A percentile compares a stretch with the other conserved stretches of the same genome.
Evolutionary conservation across 2,329 filamentous ascomycete genomes (phyloP).

Genomic region (Calonectria ilicicola): DNA sequence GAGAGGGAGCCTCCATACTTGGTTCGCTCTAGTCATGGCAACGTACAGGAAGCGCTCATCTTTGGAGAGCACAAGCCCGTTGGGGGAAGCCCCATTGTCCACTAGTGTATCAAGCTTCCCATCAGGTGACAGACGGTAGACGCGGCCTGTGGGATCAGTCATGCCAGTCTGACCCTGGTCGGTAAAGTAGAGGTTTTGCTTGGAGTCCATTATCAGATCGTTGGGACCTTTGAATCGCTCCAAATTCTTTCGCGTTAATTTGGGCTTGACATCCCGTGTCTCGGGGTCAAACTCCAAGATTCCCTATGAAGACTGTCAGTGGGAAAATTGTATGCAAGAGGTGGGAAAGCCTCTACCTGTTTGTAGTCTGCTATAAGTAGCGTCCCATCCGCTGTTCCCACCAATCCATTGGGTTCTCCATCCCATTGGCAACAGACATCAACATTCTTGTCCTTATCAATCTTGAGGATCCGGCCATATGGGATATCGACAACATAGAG

Average conservation of each 20-base stretch:
- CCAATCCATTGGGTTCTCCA: constrained; percentile 56
- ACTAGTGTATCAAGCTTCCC: constrained; percentile 53
- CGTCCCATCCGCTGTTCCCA: constrained; percentile 46
- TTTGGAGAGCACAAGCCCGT: constrained; percentile 51
- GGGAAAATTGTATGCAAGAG: no score
- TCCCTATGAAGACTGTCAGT: constrained; percentile 40
- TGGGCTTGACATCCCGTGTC: constrained; percentile 41
- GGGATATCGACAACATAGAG: constrained; percentile 54
- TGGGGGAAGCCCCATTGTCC: constrained; percentile 53
- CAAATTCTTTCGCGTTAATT: constrained; percentile 51
- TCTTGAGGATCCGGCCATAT: constrained; percentile 52
- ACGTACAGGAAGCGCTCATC: constrained; percentile 55
- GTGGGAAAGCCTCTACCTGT: constrained; percentile 42
- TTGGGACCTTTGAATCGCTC: constrained; percentile 58
- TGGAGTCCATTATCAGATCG: constrained; percentile 53
- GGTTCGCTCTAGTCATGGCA: constrained; percentile 54
- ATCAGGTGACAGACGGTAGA: constrained; percentile 50
- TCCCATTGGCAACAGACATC: constrained; percentile 50
- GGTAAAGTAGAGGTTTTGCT: constrained; percentile 55
- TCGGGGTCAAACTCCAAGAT: constrained; percentile 50
- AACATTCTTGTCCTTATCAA: constrained; percentile 44
- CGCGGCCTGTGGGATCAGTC: constrained; percentile 54
- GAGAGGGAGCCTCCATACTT: constrained; percentile 55
- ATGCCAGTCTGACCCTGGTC: constrained; percentile 58
- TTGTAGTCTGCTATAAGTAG: constrained; percentile 56